Conservation (phyloP, 2,329 filamentous ascomycete genomes). For the Pseudogymnoascus sp. region DNA sequence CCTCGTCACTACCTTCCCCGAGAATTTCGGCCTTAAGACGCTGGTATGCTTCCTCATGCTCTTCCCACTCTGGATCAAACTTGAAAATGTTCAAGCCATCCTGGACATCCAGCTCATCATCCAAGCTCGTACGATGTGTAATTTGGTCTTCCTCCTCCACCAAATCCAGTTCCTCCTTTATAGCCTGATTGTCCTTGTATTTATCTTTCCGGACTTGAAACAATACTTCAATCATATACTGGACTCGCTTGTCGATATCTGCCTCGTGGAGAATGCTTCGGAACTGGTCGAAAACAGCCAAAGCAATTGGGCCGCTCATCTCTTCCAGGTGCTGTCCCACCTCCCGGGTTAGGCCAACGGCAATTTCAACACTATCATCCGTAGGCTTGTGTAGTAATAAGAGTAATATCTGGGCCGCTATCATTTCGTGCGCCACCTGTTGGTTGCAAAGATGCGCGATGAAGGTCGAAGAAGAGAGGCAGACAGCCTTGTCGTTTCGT, state of each 20-base stretch:
- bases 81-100: conserved; percentile 95
- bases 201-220: conserved; percentile 95
- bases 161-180: conserved; percentile 87
- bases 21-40: conserved; percentile 88
- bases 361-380: conserved; percentile 95
- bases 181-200: conserved; percentile 87
- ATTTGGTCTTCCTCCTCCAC: conserved; percentile 98
- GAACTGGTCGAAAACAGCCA: conserved; percentile 93
- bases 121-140: conserved; percentile 74
- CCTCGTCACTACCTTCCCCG: conserved; percentile 82
- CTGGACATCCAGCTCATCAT: conserved; percentile 76
- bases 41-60: conserved; percentile 83
- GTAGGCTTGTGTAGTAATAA: conserved; percentile 92
- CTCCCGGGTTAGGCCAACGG: conserved; percentile 84
- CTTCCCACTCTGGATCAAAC: conserved; percentile 79
- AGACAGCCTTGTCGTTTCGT: conserved; percentile 94
- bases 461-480: conserved; percentile 85
- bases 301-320: conserved; percentile 81
- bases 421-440: conserved; percentile 88
- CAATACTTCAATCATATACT: conserved; percentile 97
- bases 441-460: conserved; percentile 93
- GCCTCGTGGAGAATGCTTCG: conserved; percentile 91
- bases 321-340: conserved; percentile 91
- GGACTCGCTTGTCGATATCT: conserved; percentile 94
- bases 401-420: conserved; percentile 85